These are phyloP conservation scores for Colletotrichum falcatum DNA, from an alignment of 2,329 filamentous ascomycete species.

Conservation along the genomic window DNA sequence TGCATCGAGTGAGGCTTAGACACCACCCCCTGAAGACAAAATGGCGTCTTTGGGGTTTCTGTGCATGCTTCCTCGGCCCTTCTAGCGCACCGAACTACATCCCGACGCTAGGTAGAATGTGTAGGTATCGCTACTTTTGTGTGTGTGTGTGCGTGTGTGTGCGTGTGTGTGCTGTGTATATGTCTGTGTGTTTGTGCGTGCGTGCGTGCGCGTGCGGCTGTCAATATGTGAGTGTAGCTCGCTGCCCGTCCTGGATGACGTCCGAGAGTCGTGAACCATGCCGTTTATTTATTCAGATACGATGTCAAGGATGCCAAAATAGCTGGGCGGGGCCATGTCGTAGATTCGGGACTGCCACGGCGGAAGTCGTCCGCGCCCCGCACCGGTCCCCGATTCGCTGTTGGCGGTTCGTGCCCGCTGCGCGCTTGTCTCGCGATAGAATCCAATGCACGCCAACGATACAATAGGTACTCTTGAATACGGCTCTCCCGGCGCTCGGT, in stretches of 20 bases:
- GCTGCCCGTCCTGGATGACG: conserved; percentile 11
- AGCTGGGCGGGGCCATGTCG: background rate
- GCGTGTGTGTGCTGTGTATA: background rate
- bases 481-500: conserved; percentile 18
- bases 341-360: too few relatives aligned
- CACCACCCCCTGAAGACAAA: conserved; percentile 20
- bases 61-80: conserved; percentile 39
- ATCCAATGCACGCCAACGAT: conserved; percentile 6
- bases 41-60: conserved; percentile 35
- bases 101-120: conserved; percentile 29
- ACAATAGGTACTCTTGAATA: conserved; percentile 10
- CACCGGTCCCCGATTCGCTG: background rate
- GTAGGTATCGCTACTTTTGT: conserved; percentile 9
- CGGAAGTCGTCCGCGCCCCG: background rate
- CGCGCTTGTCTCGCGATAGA: conserved; percentile 12
- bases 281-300: background rate
- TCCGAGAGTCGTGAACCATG: conserved; percentile 6
- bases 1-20: conserved; percentile 41
- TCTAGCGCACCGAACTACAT: conserved; percentile 40
- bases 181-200: background rate
- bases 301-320: background rate
- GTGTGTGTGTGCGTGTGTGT: background rate
- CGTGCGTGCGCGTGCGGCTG: background rate
- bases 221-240: conserved; percentile 8
- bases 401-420: background rate